phyloP scores from a whole-genome alignment of 2,329 filamentous ascomycete genomes.

The Lithohypha guttulata region DNA sequence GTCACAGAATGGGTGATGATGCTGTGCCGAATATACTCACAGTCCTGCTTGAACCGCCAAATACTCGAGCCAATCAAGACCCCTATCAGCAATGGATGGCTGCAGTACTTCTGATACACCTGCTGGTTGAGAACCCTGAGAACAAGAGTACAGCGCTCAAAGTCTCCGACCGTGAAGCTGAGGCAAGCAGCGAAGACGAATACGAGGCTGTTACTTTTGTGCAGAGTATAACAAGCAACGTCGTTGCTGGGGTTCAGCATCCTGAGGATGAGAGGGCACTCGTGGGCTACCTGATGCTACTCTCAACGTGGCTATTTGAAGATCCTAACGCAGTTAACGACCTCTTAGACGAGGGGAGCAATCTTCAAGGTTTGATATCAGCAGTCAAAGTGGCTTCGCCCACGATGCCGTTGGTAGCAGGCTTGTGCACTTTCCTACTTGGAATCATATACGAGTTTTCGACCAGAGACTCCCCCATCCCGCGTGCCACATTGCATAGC shows the following conservation, averaged over 20 bases:
- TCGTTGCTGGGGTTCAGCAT: constrained; percentile 68
- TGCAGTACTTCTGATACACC: constrained; percentile 71
- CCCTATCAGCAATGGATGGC: constrained; percentile 88
- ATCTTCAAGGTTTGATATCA: constrained; percentile 75
- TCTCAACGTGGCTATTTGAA: constrained; percentile 85
- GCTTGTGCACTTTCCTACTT: constrained; percentile 71
- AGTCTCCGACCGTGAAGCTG: constrained; percentile 79
- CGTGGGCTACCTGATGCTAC: constrained; percentile 78
- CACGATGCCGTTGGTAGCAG: constrained; percentile 60
- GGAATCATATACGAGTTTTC: constrained; percentile 94
- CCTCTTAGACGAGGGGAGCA: constrained; percentile 83
- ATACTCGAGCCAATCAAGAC: constrained; percentile 54
- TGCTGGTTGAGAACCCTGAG: constrained; percentile 67
- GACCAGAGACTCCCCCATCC: constrained; percentile 87
- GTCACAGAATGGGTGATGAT: constrained; percentile 64
- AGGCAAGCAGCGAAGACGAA: constrained; percentile 64
- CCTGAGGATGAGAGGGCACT: constrained; percentile 68
- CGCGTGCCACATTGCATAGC: constrained; percentile 67
- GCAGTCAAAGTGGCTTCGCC: constrained; percentile 53
- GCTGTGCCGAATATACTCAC: constrained; percentile 82
- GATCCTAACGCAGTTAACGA: constrained; percentile 86
- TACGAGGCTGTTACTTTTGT: constrained; percentile 94
- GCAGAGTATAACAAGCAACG: constrained; percentile 73
- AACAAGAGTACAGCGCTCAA: constrained; percentile 71
- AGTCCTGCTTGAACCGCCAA: constrained; percentile 60